Evolutionary conservation across 164 flowering plant species (phyloP).

Genomic region (Magnolia sinica): DNA sequence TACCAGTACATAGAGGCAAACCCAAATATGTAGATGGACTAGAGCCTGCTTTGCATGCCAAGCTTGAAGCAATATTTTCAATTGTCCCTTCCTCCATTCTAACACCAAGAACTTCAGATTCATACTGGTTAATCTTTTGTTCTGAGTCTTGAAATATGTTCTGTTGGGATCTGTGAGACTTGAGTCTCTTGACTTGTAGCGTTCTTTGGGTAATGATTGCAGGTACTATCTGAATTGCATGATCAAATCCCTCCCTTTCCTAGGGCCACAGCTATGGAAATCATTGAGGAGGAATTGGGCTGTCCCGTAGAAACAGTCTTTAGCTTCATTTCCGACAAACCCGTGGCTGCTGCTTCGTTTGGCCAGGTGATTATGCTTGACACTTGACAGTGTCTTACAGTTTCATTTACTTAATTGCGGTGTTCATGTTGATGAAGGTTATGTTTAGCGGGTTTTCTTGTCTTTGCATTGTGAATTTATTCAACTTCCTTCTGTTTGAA

Average conservation of each 20-base stretch:
- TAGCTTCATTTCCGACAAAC: slow-evolving; percentile 75
- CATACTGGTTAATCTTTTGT: too few relatives aligned
- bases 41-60: too few relatives aligned
- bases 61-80: too few relatives aligned
- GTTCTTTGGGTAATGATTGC: slow-evolving; percentile 23
- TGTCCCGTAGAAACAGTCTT: slow-evolving; percentile 58
- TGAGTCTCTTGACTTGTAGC: not conserved
- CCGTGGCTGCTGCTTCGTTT: slow-evolving; percentile 97
- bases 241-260: slow-evolving; percentile 96
- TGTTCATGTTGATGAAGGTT: not conserved
- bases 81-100: too few relatives aligned
- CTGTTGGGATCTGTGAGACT: too few relatives aligned
- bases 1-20: too few relatives aligned
- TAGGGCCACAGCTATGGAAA: slow-evolving; percentile 69
- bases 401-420: not conserved
- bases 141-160: too few relatives aligned
- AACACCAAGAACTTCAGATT: too few relatives aligned
- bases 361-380: slow-evolving; percentile 66
- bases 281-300: slow-evolving; percentile 89
- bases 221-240: slow-evolving; percentile 91
- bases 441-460: not conserved
- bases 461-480: not conserved
- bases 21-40: too few relatives aligned
- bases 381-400: not conserved
- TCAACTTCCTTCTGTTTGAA: too few relatives aligned